Evolutionary conservation across 176 grass and related monocot genomes (phyloP), one percentile per base, ranked within the genome.

Genomic region (Chloris gayana): DNA sequence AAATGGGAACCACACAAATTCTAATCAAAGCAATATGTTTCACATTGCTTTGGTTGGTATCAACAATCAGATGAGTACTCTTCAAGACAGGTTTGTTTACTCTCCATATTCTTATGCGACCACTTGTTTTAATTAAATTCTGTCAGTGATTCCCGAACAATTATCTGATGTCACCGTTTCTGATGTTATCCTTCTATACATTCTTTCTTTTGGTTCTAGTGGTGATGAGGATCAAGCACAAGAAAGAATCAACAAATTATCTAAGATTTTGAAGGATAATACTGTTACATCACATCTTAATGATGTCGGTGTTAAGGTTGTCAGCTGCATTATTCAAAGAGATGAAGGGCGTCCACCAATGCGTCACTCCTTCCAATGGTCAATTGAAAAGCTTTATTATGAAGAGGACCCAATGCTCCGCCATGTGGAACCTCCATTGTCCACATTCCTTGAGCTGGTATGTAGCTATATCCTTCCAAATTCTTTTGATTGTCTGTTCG

Each of bases 171-270:
- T 76, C 65, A 66, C 58, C 4, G 10, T 60, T 75, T 64, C 56
- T 80, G 75, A 67, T 67, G n/a, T 82, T 73, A 84, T 69, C 33
- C 59, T 75, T 75, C 82, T 31, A 51, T 49, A 63, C 42, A n/a
- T 42, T 31, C 38, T 67, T 33, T 85, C 66, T 83, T 86, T 86
- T 24, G n/a, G n/a, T n/a, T n/a, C n/a, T 86, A 99, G 96, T 90
- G 96, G 96, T 63, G 96, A 99, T 69, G 96, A 99, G 72, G 96
- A 99, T 85, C 96, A 99, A 81, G 90, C 96, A 64, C 96, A 99
- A 82, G 96, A 95, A 91, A 93, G 96, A 78, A 82, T 99, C 79
- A 87, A 93, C 53, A 95, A 99, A 85, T 72, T 99, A 73, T 91
- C 90, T 5, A 99, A 99, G 76, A 95, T 89, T 88, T 91, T 99